Evolutionary conservation across 208 protist species (phyloP).

Genomic region (Crithidia thermophila): DNA sequence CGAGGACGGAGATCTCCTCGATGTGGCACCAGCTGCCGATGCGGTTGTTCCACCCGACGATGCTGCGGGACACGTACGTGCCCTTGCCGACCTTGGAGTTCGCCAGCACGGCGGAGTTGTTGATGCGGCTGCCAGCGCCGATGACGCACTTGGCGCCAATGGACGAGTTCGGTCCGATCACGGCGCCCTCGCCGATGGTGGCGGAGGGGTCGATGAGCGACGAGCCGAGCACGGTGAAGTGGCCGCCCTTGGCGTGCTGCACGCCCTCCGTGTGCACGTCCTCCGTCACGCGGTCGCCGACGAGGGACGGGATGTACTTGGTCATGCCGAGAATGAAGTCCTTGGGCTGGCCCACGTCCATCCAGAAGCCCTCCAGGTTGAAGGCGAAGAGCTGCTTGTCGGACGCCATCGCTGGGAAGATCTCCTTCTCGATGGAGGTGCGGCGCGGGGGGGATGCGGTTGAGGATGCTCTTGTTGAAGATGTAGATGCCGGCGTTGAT

Average conservation of each 20-base stretch:
- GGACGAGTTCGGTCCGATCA: slow-evolving; percentile 96
- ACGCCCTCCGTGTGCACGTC: slow-evolving; percentile 41
- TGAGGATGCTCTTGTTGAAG: slow-evolving; percentile 95
- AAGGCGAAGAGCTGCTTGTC: slow-evolving; percentile 95
- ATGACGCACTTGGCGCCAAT: slow-evolving; percentile 95
- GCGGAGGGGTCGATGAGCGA: slow-evolving; percentile 91
- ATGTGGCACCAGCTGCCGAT: slow-evolving; percentile 94
- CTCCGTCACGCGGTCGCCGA: slow-evolving; percentile 35
- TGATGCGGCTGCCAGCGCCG: slow-evolving; percentile 85
- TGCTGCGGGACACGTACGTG: slow-evolving; percentile 86
- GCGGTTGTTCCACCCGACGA: slow-evolving; percentile 96
- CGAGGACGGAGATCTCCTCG: slow-evolving; percentile 94
- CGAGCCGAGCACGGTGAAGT: slow-evolving; percentile 72
- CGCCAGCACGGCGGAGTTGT: slow-evolving; percentile 87
- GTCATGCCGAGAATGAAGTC: slow-evolving; percentile 93
- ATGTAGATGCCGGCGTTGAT: slow-evolving; percentile 99
- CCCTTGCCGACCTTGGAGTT: slow-evolving; percentile 82
- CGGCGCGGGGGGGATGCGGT: slow-evolving; percentile 92
- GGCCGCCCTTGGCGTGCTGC: slow-evolving; percentile 11
- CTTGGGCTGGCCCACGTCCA: slow-evolving; percentile 97
- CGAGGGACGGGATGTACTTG: slow-evolving; percentile 87
- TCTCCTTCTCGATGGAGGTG: slow-evolving; percentile 97
- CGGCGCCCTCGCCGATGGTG: slow-evolving; percentile 89
- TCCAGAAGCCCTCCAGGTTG: slow-evolving; percentile 97
- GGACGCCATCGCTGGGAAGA: slow-evolving; percentile 96